A percentile compares a stretch with the other conserved stretches of the same genome.
Evolutionary conservation across 371 early-diverging fungal genomes (phyloP).

Genomic region (Neoconidiobolus thromboides): DNA sequence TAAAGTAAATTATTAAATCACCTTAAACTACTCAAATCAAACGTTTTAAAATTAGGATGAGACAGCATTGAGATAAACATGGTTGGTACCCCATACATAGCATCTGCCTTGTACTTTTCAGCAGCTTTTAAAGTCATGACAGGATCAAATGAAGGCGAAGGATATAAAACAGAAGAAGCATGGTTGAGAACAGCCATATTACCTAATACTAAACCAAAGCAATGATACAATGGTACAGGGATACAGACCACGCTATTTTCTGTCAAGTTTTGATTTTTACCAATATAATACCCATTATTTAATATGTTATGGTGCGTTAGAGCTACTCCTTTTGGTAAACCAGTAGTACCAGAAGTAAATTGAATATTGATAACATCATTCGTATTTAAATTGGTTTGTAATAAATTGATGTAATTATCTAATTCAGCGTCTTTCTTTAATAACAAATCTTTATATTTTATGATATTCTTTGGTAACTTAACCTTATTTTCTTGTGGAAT

Average conservation of each 20-base stretch:
- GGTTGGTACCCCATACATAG: constrained; percentile 23
- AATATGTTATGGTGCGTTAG: constrained; percentile 35
- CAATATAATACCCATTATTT: constrained; percentile 26
- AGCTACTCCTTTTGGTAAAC: constrained; percentile 37
- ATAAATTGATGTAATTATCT: too few relatives aligned
- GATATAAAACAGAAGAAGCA: constrained; percentile 21
- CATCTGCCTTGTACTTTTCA: constrained; percentile 20
- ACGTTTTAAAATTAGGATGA: constrained; percentile 16
- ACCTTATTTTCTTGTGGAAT: too few relatives aligned
- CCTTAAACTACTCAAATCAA: constrained; percentile 14
- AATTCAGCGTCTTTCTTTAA: too few relatives aligned
- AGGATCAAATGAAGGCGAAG: constrained; percentile 17
- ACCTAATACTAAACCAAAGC: constrained; percentile 19
- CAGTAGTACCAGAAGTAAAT: constrained; percentile 57
- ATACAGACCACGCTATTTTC: constrained; percentile 27
- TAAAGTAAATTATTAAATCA: not conserved
- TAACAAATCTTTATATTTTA: too few relatives aligned
- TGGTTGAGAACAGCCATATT: constrained; percentile 27
- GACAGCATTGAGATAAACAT: constrained; percentile 21
- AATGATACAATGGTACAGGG: constrained; percentile 25
- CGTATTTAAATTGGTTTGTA: not conserved
- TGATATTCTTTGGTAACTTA: too few relatives aligned
- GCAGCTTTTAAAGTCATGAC: constrained; percentile 26
- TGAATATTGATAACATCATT: constrained; percentile 34
- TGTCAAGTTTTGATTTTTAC: constrained; percentile 24